phyloP scores from a whole-genome alignment of 2,329 filamentous ascomycete species.

The Exophiala bonariae region DNA sequence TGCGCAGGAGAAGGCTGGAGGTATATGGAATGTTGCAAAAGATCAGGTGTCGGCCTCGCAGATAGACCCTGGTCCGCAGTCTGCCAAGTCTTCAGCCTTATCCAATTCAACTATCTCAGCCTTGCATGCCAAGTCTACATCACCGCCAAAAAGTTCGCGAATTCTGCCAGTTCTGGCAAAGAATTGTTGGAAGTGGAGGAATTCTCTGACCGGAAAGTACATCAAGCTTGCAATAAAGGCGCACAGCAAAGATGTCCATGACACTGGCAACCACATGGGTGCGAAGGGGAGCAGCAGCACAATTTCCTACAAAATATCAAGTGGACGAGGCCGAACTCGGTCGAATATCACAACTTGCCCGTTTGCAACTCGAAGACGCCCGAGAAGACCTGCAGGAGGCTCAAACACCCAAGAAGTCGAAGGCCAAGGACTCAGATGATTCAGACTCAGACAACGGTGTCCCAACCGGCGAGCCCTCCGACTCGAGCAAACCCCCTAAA shows the following conservation, averaged over 20 bases:
- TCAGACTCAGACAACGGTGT: conserved; percentile 24
- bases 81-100: background rate
- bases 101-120: background rate
- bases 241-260: conserved; percentile 55
- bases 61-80: too few relatives aligned
- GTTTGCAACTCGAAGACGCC: conserved; percentile 85
- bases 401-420: conserved; percentile 39
- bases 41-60: background rate
- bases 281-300: conserved; percentile 72
- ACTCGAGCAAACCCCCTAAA: background rate
- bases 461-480: conserved; percentile 8
- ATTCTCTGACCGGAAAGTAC: too few relatives aligned
- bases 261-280: conserved; percentile 77
- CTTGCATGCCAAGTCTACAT: conserved; percentile 4
- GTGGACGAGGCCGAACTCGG: conserved; percentile 75
- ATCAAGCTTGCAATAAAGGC: too few relatives aligned
- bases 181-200: too few relatives aligned
- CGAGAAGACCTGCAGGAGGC: conserved; percentile 68
- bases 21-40: background rate
- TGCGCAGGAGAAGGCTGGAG: background rate
- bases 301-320: conserved; percentile 72
- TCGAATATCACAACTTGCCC: conserved; percentile 72
- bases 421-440: conserved; percentile 35
- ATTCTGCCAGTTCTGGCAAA: conserved; percentile 18
- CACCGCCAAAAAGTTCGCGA: conserved; percentile 18